Conservation (phyloP, 768 basidiomycete genomes). For the Auricularia sp. region DNA sequence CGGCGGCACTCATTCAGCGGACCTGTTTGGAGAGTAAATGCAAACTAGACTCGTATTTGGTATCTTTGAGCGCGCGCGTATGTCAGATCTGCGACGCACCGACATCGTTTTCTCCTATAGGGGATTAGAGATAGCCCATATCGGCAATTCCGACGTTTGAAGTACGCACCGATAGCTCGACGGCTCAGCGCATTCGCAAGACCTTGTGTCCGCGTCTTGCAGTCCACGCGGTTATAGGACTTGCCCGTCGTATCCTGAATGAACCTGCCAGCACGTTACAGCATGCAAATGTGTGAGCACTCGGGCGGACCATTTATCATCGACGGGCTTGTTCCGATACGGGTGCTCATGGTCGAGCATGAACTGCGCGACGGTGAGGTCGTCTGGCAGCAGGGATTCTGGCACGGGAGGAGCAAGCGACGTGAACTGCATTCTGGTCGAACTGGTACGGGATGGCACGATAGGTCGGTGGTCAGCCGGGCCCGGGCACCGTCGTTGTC, state of each 20-base stretch:
- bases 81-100: slow-evolving; percentile 15
- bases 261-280: not conserved
- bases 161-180: slow-evolving; percentile 8
- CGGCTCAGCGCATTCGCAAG: slow-evolving; percentile 13
- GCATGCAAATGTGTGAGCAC: not conserved
- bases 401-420: not conserved
- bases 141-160: slow-evolving; percentile 3
- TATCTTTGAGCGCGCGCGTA: not conserved
- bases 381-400: not conserved
- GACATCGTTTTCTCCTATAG: slow-evolving; percentile 10
- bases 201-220: slow-evolving; percentile 9
- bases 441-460: too few species aligned
- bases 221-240: slow-evolving; percentile 8
- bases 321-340: slow-evolving; percentile 2
- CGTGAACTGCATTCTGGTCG: not conserved
- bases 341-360: slow-evolving; percentile 15
- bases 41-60: slow-evolving; percentile 32
- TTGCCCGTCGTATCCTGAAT: slow-evolving; percentile 4
- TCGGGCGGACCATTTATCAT: not conserved
- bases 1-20: not conserved
- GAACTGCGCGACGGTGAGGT: slow-evolving; percentile 16
- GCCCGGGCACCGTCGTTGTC: too few species aligned
- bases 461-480: too few species aligned
- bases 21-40: slow-evolving; percentile 60
- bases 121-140: not conserved